These are phyloP conservation scores for Elsinoe ampelina DNA, from an alignment of 2,329 filamentous ascomycete genomes.

Conservation along the genomic window DNA sequence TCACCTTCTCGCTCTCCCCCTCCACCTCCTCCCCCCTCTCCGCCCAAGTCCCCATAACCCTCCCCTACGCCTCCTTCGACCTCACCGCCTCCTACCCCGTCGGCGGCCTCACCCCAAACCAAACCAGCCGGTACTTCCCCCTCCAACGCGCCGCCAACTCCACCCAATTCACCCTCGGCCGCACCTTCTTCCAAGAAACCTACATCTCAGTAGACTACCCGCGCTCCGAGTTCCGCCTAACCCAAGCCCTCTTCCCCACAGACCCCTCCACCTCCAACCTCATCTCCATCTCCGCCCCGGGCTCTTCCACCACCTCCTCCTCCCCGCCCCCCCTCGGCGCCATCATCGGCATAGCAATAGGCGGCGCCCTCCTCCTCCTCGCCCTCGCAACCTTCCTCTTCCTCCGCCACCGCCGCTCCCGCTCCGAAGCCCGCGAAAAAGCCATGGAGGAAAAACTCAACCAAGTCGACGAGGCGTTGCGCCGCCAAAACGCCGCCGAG, in stretches of 20 bases:
- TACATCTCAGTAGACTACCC: constrained; percentile 43
- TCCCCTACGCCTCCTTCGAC: constrained; percentile 44
- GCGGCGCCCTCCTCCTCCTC: constrained; percentile 22
- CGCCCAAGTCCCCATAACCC: constrained; percentile 32
- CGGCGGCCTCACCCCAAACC: constrained; percentile 42
- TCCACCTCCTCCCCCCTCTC: constrained; percentile 26
- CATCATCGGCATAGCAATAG: constrained; percentile 31
- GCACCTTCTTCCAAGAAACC: constrained; percentile 62
- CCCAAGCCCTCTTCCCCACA: constrained; percentile 28
- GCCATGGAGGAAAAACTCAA: neutral
- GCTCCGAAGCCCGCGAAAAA: neutral
- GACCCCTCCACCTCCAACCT: constrained; percentile 23
- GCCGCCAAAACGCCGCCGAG: neutral
- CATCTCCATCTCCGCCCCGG: constrained; percentile 26
- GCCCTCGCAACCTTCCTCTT: constrained; percentile 24
- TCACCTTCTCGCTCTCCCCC: constrained; percentile 37
- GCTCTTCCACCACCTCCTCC: neutral
- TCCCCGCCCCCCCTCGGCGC: constrained; percentile 20
- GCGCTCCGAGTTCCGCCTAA: constrained; percentile 38
- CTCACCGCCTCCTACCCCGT: constrained; percentile 38
- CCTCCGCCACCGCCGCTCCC: constrained; percentile 18
- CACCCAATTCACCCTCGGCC: constrained; percentile 52
- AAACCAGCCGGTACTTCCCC: constrained; percentile 58
- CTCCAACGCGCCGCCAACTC: constrained; percentile 48
- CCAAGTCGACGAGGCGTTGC: neutral